These are phyloP conservation scores for Saccharomycopsis javanensis DNA, from an alignment of 805 yeast species.

Conservation along the genomic window DNA sequence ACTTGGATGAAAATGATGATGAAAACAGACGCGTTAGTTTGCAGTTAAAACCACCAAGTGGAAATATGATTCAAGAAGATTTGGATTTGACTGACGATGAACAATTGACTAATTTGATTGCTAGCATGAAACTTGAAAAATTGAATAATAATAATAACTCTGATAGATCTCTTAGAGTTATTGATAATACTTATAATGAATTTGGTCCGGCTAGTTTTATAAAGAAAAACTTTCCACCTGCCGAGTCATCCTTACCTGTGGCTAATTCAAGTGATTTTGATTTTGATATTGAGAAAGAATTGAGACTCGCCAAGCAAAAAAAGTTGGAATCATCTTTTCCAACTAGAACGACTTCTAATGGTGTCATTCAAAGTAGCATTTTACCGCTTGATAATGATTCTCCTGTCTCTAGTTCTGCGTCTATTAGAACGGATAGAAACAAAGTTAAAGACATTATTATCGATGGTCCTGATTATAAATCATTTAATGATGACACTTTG, in stretches of 20 bases:
- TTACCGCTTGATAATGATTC: background rate
- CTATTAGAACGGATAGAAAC: background rate
- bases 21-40: slow-evolving; percentile 3
- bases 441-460: background rate
- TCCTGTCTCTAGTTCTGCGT: background rate
- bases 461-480: background rate
- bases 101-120: slow-evolving; percentile 16
- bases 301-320: background rate
- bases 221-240: background rate
- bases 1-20: slow-evolving; percentile 2
- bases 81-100: slow-evolving; percentile 19
- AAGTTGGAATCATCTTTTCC: background rate
- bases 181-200: background rate
- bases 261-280: background rate
- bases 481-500: background rate
- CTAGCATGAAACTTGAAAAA: slow-evolving; percentile 14
- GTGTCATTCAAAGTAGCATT: background rate
- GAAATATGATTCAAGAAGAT: slow-evolving; percentile 11
- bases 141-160: background rate
- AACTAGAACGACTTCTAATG: background rate
- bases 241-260: background rate
- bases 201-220: background rate
- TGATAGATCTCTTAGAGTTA: background rate
- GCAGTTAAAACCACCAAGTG: slow-evolving; percentile 15
- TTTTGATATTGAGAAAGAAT: background rate